Evolutionary conservation across 2,329 filamentous ascomycete species (phyloP), one percentile per base, ranked within the genome.

Genomic region (Fusarium pseudoanthophilum): DNA sequence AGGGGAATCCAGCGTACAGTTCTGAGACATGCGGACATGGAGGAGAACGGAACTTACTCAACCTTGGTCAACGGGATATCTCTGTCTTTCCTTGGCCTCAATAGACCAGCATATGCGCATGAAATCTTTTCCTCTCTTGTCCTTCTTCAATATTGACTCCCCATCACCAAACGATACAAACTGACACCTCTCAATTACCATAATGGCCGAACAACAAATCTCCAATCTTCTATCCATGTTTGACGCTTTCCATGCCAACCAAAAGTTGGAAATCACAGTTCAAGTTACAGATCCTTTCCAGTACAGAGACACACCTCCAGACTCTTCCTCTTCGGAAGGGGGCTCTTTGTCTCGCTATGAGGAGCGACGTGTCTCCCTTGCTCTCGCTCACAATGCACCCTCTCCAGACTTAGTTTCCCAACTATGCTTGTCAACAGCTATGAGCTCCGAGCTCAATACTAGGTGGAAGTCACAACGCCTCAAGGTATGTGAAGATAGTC

Each of bases 61-160:
- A 8, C 5, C 6, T 11, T 16, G 5, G 3, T 4, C 0, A n/a
- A 16, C 6, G 2, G 9, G 20, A n/a, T 6, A 48, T n/a, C 20
- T 30, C 20, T 5, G 10, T 7, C 9, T 8, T 21, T 2, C 0
- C 3, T 30, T 30, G 6, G 0, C 4, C 5, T 30, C 8, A 15
- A 15, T 7, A 4, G 0, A 21, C 5, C 11, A 4, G 11, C 18
- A 48, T 21, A 3, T 49, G 9, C 21, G 15, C 28, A 13, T 4
- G 7, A 15, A 2, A 7, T 1, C 4, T 11, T 16, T n/a, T 10
- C 4, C 20, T 9, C 10, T 16, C 30, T 6, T 6, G 11, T 16
- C 4, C 4, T n/a, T 30, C 4, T 5, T 16, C 4, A 18, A 1
- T 0, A 0, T 5, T 26, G 1, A 36, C 1, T 26, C 4, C 0